These are phyloP conservation scores for Nakataea oryzae DNA, from an alignment of 2,329 filamentous ascomycete genomes.

Conservation along the genomic window DNA sequence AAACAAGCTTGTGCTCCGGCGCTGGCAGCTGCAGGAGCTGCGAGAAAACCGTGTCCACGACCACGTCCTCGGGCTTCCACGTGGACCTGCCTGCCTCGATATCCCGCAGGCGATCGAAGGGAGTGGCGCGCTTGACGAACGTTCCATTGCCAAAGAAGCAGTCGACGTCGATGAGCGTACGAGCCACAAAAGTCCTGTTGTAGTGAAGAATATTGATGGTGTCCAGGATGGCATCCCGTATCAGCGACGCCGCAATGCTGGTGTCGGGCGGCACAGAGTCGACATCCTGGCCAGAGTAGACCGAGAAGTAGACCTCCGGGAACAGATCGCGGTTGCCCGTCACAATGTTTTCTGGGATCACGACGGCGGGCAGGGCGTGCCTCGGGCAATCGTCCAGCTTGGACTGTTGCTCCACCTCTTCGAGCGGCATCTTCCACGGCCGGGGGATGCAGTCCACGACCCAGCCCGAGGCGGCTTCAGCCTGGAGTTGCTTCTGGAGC, in stretches of 20 bases:
- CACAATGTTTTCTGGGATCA: conserved; percentile 64
- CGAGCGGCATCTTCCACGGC: conserved; percentile 54
- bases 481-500: conserved; percentile 76
- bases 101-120: conserved; percentile 78
- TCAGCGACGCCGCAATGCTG: conserved; percentile 68
- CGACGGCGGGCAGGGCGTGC: conserved; percentile 67
- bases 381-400: conserved; percentile 53
- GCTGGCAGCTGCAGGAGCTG: conserved; percentile 81
- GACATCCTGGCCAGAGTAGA: conserved; percentile 78
- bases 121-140: conserved; percentile 86
- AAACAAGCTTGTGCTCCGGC: conserved; percentile 88
- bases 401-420: conserved; percentile 49
- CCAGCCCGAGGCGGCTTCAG: conserved; percentile 67
- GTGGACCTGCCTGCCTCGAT: conserved; percentile 56
- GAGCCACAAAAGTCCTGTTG: conserved; percentile 79
- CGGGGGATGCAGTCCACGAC: conserved; percentile 58
- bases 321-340: conserved; percentile 70
- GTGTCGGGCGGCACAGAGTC: conserved; percentile 75
- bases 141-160: conserved; percentile 85
- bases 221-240: conserved; percentile 79
- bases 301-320: conserved; percentile 88
- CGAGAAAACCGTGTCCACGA: conserved; percentile 94
- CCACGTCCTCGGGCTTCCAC: conserved; percentile 97
- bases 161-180: conserved; percentile 86
- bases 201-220: conserved; percentile 92